phyloP scores from a whole-genome alignment of 2,329 filamentous ascomycete genomes.

The Aureobasidium vineae region DNA sequence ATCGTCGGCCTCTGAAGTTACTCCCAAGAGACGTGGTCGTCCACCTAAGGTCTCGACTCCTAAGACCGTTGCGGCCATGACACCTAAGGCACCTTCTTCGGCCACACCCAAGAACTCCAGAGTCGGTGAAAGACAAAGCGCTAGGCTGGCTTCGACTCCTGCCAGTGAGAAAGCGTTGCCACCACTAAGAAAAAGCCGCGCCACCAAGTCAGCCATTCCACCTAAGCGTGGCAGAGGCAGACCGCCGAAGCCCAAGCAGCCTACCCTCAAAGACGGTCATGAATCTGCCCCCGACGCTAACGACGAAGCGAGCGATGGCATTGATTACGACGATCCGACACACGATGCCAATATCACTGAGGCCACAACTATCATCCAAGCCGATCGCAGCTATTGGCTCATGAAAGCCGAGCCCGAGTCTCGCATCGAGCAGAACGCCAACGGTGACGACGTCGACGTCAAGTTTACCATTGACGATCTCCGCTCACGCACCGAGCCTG shows the following conservation, averaged over 20 bases:
- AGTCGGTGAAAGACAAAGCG: constrained; percentile 25
- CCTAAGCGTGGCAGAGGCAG: constrained; percentile 30
- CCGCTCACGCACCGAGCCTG: constrained; percentile 66
- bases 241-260: constrained; percentile 27
- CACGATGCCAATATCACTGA: constrained; percentile 18
- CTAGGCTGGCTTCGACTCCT: constrained; percentile 22
- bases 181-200: background rate
- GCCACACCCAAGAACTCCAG: background rate
- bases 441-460: constrained; percentile 83
- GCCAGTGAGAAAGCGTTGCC: background rate
- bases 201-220: background rate
- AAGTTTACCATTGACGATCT: constrained; percentile 94
- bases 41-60: constrained; percentile 28
- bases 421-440: constrained; percentile 62
- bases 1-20: background rate
- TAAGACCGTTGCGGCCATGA: background rate
- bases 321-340: constrained; percentile 12
- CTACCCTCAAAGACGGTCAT: background rate
- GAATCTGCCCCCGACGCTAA: constrained; percentile 22
- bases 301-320: constrained; percentile 22
- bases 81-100: background rate
- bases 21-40: constrained; percentile 37
- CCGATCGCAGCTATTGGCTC: constrained; percentile 45
- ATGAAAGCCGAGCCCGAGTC: constrained; percentile 71
- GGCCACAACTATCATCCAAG: constrained; percentile 18